Conservation (phyloP, 768 basidiomycete species). For the Naganishia antarctica region DNA sequence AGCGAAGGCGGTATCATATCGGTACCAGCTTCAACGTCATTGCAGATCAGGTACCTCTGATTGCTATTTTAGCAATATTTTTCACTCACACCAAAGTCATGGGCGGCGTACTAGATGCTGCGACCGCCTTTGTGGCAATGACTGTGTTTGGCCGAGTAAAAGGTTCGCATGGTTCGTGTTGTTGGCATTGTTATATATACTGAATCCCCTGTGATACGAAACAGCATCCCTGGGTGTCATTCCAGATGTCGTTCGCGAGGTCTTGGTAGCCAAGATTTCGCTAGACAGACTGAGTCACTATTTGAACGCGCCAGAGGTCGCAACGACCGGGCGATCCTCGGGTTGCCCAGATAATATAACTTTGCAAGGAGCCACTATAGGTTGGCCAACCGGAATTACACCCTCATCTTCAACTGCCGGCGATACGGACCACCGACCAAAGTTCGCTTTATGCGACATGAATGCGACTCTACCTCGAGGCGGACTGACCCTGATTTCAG, state of each 20-base stretch:
- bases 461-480: constrained; percentile 34
- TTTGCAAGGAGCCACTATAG: constrained; percentile 31
- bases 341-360: not conserved
- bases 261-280: constrained; percentile 36
- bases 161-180: constrained; percentile 13
- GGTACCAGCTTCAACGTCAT: constrained; percentile 44
- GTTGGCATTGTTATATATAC: not conserved
- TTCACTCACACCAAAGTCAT: constrained; percentile 42
- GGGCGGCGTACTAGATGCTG: constrained; percentile 34
- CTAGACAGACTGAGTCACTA: constrained; percentile 35
- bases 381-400: constrained; percentile 34
- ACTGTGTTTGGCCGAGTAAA: constrained; percentile 41
- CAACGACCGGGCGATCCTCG: not conserved
- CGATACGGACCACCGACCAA: constrained; percentile 5
- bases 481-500: constrained; percentile 40
- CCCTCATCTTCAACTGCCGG: not conserved
- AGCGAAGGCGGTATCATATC: constrained; percentile 41
- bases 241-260: constrained; percentile 30
- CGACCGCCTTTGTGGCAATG: constrained; percentile 42
- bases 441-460: constrained; percentile 37
- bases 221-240: constrained; percentile 28
- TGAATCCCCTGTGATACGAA: not conserved
- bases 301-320: constrained; percentile 38
- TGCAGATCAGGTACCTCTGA: constrained; percentile 35
- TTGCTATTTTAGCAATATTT: constrained; percentile 38